Evolutionary conservation across 2,329 filamentous ascomycete species (phyloP).

Genomic region (Hypoxylon sp.): DNA sequence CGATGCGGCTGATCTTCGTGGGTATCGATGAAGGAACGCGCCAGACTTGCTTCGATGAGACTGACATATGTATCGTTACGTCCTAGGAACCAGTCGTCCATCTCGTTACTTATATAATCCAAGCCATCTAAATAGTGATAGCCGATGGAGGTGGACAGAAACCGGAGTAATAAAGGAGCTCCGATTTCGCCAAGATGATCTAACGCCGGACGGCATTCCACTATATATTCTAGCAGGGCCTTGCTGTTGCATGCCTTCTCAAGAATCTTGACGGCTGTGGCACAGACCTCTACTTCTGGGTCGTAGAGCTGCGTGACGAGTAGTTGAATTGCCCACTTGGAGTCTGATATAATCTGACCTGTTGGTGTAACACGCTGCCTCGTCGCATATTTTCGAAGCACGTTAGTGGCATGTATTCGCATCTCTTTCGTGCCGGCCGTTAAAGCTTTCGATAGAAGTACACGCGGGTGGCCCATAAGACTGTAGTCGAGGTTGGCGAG

Average conservation of each 20-base stretch:
- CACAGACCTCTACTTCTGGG: constrained; percentile 95
- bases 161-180: constrained; percentile 90
- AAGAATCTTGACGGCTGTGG: constrained; percentile 95
- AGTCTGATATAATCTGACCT: constrained; percentile 71
- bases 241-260: constrained; percentile 98
- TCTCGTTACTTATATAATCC: constrained; percentile 99
- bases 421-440: constrained; percentile 93
- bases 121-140: constrained; percentile 97
- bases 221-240: constrained; percentile 92
- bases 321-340: constrained; percentile 95
- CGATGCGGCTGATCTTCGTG: constrained; percentile 70
- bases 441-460: constrained; percentile 93
- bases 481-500: constrained; percentile 94
- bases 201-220: constrained; percentile 92
- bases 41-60: constrained; percentile 94
- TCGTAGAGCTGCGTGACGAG: constrained; percentile 99
- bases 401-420: constrained; percentile 88
- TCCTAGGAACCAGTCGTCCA: constrained; percentile 99
- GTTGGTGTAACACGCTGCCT: constrained; percentile 60
- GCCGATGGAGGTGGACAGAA: constrained; percentile 94
- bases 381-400: constrained; percentile 88
- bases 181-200: constrained; percentile 98
- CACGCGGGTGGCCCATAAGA: constrained; percentile 87
- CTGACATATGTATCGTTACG: constrained; percentile 96
- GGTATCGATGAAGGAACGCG: constrained; percentile 82